These are phyloP conservation scores for Apiospora pterosperma DNA, from an alignment of 2,329 filamentous ascomycete genomes.

Conservation along the genomic window DNA sequence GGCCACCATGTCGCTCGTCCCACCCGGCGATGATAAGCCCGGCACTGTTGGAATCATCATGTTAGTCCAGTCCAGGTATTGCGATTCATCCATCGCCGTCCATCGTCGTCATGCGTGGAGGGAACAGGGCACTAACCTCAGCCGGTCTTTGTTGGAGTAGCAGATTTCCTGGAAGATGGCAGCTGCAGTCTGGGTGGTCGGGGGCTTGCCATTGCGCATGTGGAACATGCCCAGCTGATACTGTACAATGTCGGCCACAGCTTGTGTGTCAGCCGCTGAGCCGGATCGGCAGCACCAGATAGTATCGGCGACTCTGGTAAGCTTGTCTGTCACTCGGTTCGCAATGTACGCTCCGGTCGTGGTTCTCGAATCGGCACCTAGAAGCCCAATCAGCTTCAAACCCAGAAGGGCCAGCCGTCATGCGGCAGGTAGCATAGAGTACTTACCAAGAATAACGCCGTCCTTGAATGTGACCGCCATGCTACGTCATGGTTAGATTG, in stretches of 20 bases:
- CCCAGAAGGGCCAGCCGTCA: background rate
- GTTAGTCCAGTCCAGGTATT: background rate
- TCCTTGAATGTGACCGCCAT: constrained; percentile 99
- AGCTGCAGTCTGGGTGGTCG: constrained; percentile 92
- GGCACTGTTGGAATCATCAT: constrained; percentile 53
- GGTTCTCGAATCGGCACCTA: constrained; percentile 91
- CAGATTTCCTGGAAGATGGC: constrained; percentile 97
- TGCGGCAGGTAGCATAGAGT: background rate
- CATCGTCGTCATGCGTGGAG: background rate
- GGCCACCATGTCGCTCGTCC: constrained; percentile 90
- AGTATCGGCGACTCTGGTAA: constrained; percentile 96
- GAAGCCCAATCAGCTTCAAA: background rate
- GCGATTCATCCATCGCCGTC: background rate
- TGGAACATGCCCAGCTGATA: constrained; percentile 94
- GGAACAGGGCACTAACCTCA: constrained; percentile 62
- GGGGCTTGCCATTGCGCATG: constrained; percentile 82
- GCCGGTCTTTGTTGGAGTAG: constrained; percentile 92
- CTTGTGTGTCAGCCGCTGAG: constrained; percentile 95
- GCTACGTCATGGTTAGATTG: constrained; percentile 42
- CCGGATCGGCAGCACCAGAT: constrained; percentile 99
- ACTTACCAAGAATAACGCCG: constrained; percentile 81
- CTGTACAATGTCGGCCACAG: constrained; percentile 95
- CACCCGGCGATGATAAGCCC: constrained; percentile 99
- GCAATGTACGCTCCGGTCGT: constrained; percentile 98
- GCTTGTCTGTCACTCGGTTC: constrained; percentile 98